Evolutionary conservation across 2,329 filamentous ascomycete genomes (phyloP), one percentile per base, ranked within the genome.

Genomic region (Epichloe scottii): DNA sequence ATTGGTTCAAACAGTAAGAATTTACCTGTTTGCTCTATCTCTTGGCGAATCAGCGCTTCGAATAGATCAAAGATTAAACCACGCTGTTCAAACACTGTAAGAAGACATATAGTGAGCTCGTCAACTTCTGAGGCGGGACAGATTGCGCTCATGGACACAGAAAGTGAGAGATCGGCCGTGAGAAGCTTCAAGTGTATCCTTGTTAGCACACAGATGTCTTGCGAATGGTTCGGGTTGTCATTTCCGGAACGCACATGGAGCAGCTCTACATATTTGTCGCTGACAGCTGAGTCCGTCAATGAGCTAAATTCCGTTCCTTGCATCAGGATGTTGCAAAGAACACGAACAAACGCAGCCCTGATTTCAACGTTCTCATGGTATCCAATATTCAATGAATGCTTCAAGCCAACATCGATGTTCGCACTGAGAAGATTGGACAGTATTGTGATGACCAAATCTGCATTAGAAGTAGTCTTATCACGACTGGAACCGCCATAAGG

Each of bases 271-370:
- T 86, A 85, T 60, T 83, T 84, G 60, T 85, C 81, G 56, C 75
- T 83, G 14, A 85, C 79, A 15, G 81, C 80, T 12, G 77, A 75
- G 62, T 86, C 82, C 1, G 81, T 83, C 33, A 86, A 63, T 51
- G 81, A 83, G 59, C 77, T 84, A 60, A 86, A 85, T 60, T 86
- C 82, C 1, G 82, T 84, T 37, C 82, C 82, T 60, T 85, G 82
- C n/a, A 83, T 75, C 15, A 86, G 65, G 49, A 86, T 85, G 60
- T 85, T 85, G 61, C 81, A 84, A 5, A 86, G 70, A 15, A 86
- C 82, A 56, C 81, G 82, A 53, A 86, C 77, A 60, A 86, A 85
- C 2, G 82, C 82, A 5, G 81, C 84, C 49, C 82, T 74, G 52
- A 85, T 84, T 57, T 85, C 81, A 34, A 82, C 70, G 57, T 84